Percentiles rank a stretch among this genome's conserved stretches.
phyloP scores from a whole-genome alignment of 768 basidiomycete genomes.

The Tulasnella sp. region DNA sequence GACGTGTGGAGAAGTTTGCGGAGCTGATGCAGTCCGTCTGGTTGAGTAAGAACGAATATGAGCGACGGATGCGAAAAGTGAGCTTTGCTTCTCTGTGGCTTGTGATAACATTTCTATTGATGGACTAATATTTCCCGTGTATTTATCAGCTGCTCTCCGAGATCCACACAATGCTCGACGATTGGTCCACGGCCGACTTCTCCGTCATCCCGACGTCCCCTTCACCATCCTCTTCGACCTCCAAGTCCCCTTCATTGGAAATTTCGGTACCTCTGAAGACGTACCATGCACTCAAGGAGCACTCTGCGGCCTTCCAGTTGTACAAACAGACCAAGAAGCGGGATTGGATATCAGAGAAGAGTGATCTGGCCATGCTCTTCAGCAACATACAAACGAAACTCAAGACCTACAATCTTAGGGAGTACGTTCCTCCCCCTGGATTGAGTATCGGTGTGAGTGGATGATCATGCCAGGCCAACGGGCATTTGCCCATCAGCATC shows the following conservation, averaged over 20 bases:
- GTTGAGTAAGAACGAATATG: constrained; percentile 83
- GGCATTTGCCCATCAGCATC: constrained; percentile 4
- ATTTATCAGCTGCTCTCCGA: constrained; percentile 42
- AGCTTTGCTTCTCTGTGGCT: constrained; percentile 20
- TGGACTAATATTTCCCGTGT: background rate
- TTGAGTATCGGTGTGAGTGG: constrained; percentile 49
- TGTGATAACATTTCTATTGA: background rate
- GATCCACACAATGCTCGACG: constrained; percentile 52
- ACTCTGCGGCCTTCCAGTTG: constrained; percentile 55
- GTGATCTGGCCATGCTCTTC: constrained; percentile 78
- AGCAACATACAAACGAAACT: constrained; percentile 92
- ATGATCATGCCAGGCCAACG: no score
- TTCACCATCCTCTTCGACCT: background rate
- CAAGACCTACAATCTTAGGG: constrained; percentile 74
- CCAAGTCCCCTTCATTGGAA: background rate
- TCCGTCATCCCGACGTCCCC: constrained; percentile 2
- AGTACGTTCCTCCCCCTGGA: constrained; percentile 71
- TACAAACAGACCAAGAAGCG: constrained; percentile 85
- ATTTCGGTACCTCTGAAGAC: constrained; percentile 27
- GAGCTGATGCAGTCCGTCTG: constrained; percentile 91
- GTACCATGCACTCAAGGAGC: constrained; percentile 72
- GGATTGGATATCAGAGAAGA: constrained; percentile 79
- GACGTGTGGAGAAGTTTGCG: constrained; percentile 90
- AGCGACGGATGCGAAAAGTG: constrained; percentile 68
- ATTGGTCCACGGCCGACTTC: constrained; percentile 50